These are phyloP conservation scores for Sporodiniella umbellata DNA, from an alignment of 371 early-diverging fungal species.

Conservation along the genomic window DNA sequence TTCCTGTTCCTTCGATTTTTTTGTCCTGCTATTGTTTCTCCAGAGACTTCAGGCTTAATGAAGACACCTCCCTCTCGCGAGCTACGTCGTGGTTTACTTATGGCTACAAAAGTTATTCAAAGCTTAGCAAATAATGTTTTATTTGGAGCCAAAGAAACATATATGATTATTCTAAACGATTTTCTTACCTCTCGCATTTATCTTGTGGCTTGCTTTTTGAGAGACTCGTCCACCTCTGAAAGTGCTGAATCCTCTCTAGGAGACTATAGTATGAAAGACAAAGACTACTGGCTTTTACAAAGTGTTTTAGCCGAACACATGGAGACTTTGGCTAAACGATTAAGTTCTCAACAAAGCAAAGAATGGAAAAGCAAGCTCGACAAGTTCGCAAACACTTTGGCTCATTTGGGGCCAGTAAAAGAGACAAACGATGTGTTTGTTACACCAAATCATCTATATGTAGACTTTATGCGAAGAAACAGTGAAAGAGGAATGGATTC, in stretches of 20 bases:
- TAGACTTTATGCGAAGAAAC: conserved; percentile 76
- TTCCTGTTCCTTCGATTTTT: conserved; percentile 93
- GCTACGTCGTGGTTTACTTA: conserved; percentile 74
- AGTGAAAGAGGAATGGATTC: conserved; percentile 54
- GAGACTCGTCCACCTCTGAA: conserved; percentile 41
- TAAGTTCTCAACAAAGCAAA: conserved; percentile 27
- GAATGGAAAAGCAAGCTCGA: conserved; percentile 57
- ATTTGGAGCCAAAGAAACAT: conserved; percentile 89
- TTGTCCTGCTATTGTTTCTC: conserved; percentile 92
- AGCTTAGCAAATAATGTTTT: conserved; percentile 91
- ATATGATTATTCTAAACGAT: conserved; percentile 81
- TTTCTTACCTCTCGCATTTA: conserved; percentile 72
- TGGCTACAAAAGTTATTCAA: conserved; percentile 93
- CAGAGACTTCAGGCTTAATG: conserved; percentile 57
- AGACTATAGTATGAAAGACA: conserved; percentile 35
- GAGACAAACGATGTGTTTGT: conserved; percentile 24
- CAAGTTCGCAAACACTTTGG: conserved; percentile 72
- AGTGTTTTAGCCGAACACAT: conserved; percentile 61
- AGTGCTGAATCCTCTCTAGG: conserved; percentile 10
- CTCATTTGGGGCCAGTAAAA: conserved; percentile 75
- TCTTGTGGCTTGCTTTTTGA: conserved; percentile 53
- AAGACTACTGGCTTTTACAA: conserved; percentile 56
- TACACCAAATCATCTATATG: conserved; percentile 47
- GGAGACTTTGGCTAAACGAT: conserved; percentile 57
- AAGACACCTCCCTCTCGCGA: conserved; percentile 27